phyloP scores from a whole-genome alignment of 2,329 filamentous ascomycete genomes.

The Alternaria burnsii region DNA sequence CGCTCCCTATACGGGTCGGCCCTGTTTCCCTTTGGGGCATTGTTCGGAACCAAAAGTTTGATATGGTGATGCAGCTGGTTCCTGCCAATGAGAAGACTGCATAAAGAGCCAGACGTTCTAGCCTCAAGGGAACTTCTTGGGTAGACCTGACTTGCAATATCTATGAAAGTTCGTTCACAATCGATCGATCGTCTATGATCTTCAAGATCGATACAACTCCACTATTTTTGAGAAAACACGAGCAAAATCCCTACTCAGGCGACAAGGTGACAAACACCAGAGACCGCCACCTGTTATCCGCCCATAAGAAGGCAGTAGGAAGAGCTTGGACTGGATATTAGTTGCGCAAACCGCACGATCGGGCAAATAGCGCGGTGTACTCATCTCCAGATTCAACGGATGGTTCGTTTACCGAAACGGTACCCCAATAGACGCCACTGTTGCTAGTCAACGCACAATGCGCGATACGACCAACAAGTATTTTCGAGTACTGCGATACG shows the following conservation, averaged over 20 bases:
- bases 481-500: background rate
- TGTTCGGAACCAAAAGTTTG: no score
- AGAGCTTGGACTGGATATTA: slow-evolving; percentile 10
- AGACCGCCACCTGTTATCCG: slow-evolving; percentile 19
- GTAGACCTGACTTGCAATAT: background rate
- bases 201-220: background rate
- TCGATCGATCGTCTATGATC: background rate
- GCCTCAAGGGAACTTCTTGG: no score
- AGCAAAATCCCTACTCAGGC: background rate
- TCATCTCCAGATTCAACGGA: slow-evolving; percentile 16
- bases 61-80: background rate
- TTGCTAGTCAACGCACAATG: slow-evolving; percentile 20
- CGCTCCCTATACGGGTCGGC: slow-evolving; percentile 6
- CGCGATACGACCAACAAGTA: background rate
- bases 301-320: slow-evolving; percentile 9
- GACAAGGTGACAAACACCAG: slow-evolving; percentile 5
- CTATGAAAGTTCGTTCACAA: rapidly evolving
- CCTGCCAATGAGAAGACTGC: background rate
- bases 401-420: slow-evolving; percentile 20
- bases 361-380: slow-evolving; percentile 29
- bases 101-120: background rate
- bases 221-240: background rate
- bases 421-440: slow-evolving; percentile 37
- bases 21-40: background rate
- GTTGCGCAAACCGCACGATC: slow-evolving; percentile 36